Evolutionary conservation across 257 asterid genomes (phyloP), one percentile per base, ranked within the genome.

Genomic region (Ballota nigra): DNA sequence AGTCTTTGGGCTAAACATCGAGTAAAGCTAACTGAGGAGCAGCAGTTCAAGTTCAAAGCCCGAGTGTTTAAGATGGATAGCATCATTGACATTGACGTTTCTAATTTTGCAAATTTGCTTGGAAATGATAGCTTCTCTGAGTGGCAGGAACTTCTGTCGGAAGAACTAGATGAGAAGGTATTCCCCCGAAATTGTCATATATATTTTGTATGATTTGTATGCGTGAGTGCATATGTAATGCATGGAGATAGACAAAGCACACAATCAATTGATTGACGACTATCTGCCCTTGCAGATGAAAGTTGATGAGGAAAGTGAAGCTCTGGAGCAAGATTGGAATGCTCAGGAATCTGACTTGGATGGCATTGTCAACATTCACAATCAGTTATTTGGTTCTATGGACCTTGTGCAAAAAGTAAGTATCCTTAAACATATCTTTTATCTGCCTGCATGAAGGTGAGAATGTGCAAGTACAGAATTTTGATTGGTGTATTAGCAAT

Each of bases 71-170:
- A 81, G 81, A 80, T 95, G 61, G 96, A 87, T 66, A 89, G 83
- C 77, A 84, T 95, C 59, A 78, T 89, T 36, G 87, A 92, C 31
- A 75, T 89, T 75, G 98, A 91, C 82, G 75, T 85, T 68, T 91
- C 99, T 34, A 77, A 82, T 65, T 86, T 81, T 62, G 84, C 79
- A 70, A 75, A 80, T 77, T 77, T 86, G 62, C 82, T 86, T 70
- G 74, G 78, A 70, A 77, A 77, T 77, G 96, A 82, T 63, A 83
- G 83, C 79, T 87, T 87, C 55, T 71, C 75, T 24, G 96, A 91
- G 82, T 89, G 96, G 99, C 82, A 88, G 77, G 94, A 91, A 74
- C 79, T 89, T 70, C 78, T 88, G 63, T 68, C 88, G 72, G 92
- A 82, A 52, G 97, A 85, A 26, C 71, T 56, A 36, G 84, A 83